Evolutionary conservation across 2,329 filamentous ascomycete species (phyloP).

Genomic region (Botryotinia calthae): DNA sequence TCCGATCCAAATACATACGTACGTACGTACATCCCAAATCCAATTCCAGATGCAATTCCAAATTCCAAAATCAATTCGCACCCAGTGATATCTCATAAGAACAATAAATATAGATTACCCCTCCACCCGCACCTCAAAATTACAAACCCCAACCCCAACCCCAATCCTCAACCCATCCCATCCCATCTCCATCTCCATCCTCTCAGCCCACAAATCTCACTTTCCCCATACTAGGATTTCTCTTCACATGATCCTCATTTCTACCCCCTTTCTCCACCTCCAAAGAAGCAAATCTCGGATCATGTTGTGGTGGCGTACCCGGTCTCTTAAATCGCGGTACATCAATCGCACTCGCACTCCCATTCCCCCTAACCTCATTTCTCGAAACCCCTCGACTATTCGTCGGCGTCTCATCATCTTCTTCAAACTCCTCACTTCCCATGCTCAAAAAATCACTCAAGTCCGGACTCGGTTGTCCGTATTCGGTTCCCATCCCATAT

Average conservation of each 20-base stretch:
- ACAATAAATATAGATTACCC: conserved; percentile 7
- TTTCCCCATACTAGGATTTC: neutral
- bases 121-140: neutral
- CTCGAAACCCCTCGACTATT: conserved; percentile 20
- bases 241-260: conserved; percentile 21
- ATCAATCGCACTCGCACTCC: neutral
- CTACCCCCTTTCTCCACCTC: conserved; percentile 3
- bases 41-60: neutral
- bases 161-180: neutral
- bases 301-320: neutral
- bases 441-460: conserved; percentile 34
- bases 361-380: neutral
- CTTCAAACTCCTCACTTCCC: conserved; percentile 23
- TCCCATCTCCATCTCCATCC: neutral
- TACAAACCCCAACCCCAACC: neutral
- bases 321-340: neutral
- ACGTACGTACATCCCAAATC: neutral
- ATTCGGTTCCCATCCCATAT: neutral
- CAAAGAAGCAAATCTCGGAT: conserved; percentile 32
- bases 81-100: neutral
- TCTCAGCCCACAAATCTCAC: neutral
- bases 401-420: conserved; percentile 35
- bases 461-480: conserved; percentile 36
- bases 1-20: neutral
- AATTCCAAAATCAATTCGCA: neutral